Base-by-base conservation (phyloP, 495 filamentous ascomycete species). In the Penicillium silybi region DNA sequence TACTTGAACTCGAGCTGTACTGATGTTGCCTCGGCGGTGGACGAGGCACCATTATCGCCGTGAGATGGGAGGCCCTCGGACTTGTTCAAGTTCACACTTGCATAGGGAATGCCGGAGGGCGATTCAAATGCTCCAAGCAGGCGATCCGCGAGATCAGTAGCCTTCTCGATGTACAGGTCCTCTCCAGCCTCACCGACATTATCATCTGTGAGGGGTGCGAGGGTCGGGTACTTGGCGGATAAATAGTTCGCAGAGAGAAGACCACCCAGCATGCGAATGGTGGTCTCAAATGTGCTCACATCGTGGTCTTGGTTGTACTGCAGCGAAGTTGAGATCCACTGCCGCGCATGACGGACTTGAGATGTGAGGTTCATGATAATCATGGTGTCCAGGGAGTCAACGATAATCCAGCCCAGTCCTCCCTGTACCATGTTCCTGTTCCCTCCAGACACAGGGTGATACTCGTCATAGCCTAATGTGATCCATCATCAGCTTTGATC, bases 1-100 rank as follows among this genome's bases (percentile, higher is more conserved):
- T 99, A 99, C 62, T 99, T 99, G 78, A 97, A 87, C 70, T 99
- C 93, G 11, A 99, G 80, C 71, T 99, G 93, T 40, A 97, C 64
- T 3, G 88, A 92, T 2, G 91, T 87, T 1, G 95, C 88, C 72
- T 97, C 95, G 8, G 93, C 89, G 0, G 92, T 97, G 2, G 91
- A 95, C 1, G 92, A 93, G 4, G 95, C 90, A 6, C 95, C 93
- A n/a, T 77, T 80, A 63, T 97, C 89, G 29, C 78, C 80, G 57
- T 97, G 91, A 3, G 92, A 91, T 5, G 78, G 75, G 17, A 95
- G 72, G 6, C 90, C 92, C 51, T 80, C 70, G 17, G 80, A 81
- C 4, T 81, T 87, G 49, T 83, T 85, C 20, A 99, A 72, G 57
- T 97, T 96, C 38, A 99, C 84, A 61, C 89, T 95, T 2, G 93